Evolutionary conservation across 2,329 filamentous ascomycete species (phyloP), one percentile per base, ranked within the genome.

Genomic region (Neophaeococcomyces aloes): DNA sequence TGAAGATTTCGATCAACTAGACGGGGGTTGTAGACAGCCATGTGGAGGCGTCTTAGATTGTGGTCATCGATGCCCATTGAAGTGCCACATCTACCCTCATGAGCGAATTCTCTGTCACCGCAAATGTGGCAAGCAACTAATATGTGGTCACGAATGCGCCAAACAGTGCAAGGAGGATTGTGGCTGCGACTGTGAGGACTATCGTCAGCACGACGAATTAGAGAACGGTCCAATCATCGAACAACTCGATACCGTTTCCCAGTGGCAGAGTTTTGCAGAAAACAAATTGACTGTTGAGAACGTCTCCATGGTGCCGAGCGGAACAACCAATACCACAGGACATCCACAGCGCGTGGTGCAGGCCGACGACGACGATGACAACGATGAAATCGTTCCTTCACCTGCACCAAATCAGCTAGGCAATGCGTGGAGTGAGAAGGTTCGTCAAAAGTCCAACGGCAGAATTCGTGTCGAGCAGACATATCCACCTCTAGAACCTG

Each of bases 61-160:
- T 49, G 71, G 72, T 1, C 76, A 80, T 52, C 33, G 39, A 25
- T 80, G 76, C 54, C 55, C 56, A 3, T 53, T 73, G 2, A 61
- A 52, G 29, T 80, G 76, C 48, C 76, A 79, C 52, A 63, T 65
- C 18, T 54, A 46, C 30, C 35, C 34, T 14, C 50, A 53, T 42
- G 63, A 62, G 13, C 35, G 44, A 14, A 54, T 69, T n/a, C 47
- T 49, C 29, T 68, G 66, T 48, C 46, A 54, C 7, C 37, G 57
- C 29, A 41, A 38, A 4, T 71, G 66, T 51, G 48, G 46, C 7
- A 55, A 54, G 21, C 17, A 41, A 15, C 32, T 55, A 8, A 18
- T 38, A 2, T 55, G 53, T 19, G 49, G 51, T 10, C 53, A 55
- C 29, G 31, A 30, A 3, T 55, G 53, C 38, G 35, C 40, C 8